A percentile compares a stretch with the other conserved stretches of the same genome.
These are phyloP conservation scores for Pichia sp. DNA, from an alignment of 1,139 yeast genomes.

Conservation along the genomic window DNA sequence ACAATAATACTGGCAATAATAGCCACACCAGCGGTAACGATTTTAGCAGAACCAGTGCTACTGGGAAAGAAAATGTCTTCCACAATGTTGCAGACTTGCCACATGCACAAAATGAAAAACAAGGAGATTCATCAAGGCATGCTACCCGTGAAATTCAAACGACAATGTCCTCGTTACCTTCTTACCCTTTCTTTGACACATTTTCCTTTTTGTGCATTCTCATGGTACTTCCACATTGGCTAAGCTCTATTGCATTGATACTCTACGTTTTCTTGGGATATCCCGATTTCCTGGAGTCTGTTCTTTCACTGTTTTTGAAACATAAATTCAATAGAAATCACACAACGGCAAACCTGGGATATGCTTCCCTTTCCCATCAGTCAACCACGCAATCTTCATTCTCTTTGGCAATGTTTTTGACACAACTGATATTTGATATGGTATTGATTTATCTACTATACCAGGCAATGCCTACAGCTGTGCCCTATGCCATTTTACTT, in stretches of 20 bases:
- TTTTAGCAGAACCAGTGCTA: too few relatives aligned
- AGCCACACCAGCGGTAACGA: too few relatives aligned
- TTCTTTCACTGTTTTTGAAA: conserved; percentile 31
- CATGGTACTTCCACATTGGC: conserved; percentile 26
- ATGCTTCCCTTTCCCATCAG: too few relatives aligned
- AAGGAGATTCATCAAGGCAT: too few relatives aligned
- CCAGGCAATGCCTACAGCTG: conserved; percentile 30
- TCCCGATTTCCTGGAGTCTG: conserved; percentile 36
- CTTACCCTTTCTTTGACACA: conserved; percentile 26
- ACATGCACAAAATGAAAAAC: too few relatives aligned
- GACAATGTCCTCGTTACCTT: conserved; percentile 13
- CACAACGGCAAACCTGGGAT: too few relatives aligned
- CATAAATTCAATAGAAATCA: conserved; percentile 20
- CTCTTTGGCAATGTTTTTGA: background rate
- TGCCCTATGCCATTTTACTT: conserved; percentile 36
- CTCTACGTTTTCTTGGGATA: conserved; percentile 38
- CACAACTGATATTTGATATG: conserved; percentile 21
- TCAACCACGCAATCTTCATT: too few relatives aligned
- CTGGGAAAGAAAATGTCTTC: too few relatives aligned
- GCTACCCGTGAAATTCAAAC: too few relatives aligned
- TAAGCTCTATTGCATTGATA: conserved; percentile 33
- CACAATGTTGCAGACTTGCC: too few relatives aligned
- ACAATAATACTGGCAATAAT: too few relatives aligned
- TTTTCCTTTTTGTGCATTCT: conserved; percentile 25
- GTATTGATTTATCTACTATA: conserved; percentile 21